These are phyloP conservation scores for Talaromyces marneffei DNA, from an alignment of 2,329 filamentous ascomycete genomes.

Conservation along the genomic window DNA sequence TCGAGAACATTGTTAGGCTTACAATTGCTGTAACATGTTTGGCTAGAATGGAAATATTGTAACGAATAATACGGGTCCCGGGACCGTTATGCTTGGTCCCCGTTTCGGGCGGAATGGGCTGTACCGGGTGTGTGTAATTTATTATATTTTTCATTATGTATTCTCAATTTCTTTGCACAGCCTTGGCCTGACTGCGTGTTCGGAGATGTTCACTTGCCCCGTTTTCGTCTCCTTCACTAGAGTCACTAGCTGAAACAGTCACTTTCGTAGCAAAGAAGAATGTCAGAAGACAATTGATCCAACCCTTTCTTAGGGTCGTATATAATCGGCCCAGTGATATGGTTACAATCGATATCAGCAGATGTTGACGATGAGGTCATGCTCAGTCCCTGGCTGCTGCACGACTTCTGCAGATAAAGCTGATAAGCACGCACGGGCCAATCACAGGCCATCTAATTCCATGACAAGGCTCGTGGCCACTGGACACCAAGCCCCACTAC, in stretches of 20 bases:
- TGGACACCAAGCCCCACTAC: constrained; percentile 1
- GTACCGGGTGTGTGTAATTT: neutral
- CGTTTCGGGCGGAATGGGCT: constrained; percentile 1
- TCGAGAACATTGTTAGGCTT: neutral
- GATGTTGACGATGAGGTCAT: neutral
- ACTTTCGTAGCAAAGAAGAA: neutral
- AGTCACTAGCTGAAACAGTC: neutral
- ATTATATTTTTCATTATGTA: constrained; percentile 5
- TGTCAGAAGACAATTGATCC: neutral
- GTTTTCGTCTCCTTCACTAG: neutral
- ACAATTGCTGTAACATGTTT: constrained; percentile 7
- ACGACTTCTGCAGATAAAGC: constrained; percentile 3
- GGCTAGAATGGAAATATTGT: neutral
- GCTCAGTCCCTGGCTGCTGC: neutral
- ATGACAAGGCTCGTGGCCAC: constrained; percentile 5
- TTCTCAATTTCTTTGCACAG: neutral
- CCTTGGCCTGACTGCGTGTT: constrained; percentile 5
- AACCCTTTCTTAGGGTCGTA: too few species aligned
- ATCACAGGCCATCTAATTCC: constrained; percentile 1
- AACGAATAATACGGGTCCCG: neutral
- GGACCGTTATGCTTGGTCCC: neutral
- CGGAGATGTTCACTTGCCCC: constrained; percentile 6
- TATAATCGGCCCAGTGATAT: neutral
- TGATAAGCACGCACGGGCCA: constrained; percentile 8
- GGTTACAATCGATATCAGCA: neutral